A percentile compares a stretch with the other conserved stretches of the same genome.
phyloP scores from a whole-genome alignment of 257 asterid species.

The Solanum arcanum region DNA sequence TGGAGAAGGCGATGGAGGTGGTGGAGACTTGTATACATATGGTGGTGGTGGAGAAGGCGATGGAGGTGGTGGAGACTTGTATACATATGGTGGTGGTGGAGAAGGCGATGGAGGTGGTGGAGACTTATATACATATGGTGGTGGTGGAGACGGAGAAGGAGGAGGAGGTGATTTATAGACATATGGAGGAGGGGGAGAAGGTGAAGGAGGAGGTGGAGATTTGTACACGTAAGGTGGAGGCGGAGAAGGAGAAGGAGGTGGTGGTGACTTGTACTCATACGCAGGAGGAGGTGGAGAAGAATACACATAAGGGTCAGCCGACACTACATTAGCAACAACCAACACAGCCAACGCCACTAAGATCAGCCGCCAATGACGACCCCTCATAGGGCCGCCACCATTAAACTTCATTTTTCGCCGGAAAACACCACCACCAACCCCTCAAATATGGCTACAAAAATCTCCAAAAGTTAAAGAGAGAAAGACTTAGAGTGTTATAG shows the following conservation, averaged over 20 bases:
- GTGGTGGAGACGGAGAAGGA: not conserved
- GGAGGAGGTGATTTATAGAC: not conserved
- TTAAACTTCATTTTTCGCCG: constrained; percentile 1
- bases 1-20: accelerated
- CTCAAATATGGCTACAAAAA: not conserved
- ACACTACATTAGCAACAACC: not conserved
- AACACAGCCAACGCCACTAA: constrained; percentile 6
- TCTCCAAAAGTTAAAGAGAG: not conserved
- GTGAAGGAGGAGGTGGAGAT: not conserved
- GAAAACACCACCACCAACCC: not conserved
- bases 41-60: not conserved
- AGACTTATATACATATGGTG: constrained; percentile 2
- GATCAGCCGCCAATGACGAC: not conserved
- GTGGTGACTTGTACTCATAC: not conserved
- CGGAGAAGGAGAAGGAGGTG: not conserved
- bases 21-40: not conserved
- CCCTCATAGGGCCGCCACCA: constrained; percentile 11
- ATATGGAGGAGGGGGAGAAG: not conserved
- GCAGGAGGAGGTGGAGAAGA: constrained; percentile 6
- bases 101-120: constrained; percentile 1
- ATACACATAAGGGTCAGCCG: constrained; percentile 10
- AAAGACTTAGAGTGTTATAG: not conserved
- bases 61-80: constrained; percentile 2
- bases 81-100: not conserved
- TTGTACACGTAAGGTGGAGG: not conserved